Evolutionary conservation across 331 rosid genomes (phyloP), one percentile per base, ranked within the genome.

Genomic region (Erythrophleum ivorense): DNA sequence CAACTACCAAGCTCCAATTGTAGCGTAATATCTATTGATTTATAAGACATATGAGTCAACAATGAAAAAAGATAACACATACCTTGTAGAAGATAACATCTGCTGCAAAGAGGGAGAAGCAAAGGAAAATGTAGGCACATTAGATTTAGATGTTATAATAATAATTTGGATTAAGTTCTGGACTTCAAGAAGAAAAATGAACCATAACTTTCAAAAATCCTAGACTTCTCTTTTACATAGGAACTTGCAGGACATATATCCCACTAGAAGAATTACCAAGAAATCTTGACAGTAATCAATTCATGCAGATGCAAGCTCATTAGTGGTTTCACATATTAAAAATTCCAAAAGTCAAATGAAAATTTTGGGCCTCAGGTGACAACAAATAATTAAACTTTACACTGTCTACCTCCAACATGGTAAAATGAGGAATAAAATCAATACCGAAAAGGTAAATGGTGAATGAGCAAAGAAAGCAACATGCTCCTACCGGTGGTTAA

Each of bases 81-180:
- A 95, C 99, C 99, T 91, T 91, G 83, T 81, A 93, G 86, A 88
- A 93, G 87, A 91, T 81, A 54, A 84, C 78, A 74, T 88, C 93
- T 33, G 71, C 99, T 91, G 97, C 88, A 83, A 88, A 89, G 81
- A 59, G 19, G 58, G 11, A 40, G 34, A 76, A 72, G 66, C 29
- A 66, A 79, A 77, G 45, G 55, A 85, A 83, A 76, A 54, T 5
- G 72, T 45, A 57, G n/a, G 55, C 48, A 18, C 70, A 48, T 85
- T 70, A 87, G 90, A 75, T 78, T 78, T 18, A 11, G 57, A 71
- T 34, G 34, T 70, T 5, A 46, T 24, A 76, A 53, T 18, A 52
- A 50, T 68, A 49, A 66, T 46, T 59, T 38, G 53, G 64, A 81
- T 68, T 16, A 57, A 12, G 33, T 83, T 8, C n/a, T 59, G 58